Conservation (phyloP, 495 filamentous ascomycete species). For the Trichodelitschia bisporula region DNA sequence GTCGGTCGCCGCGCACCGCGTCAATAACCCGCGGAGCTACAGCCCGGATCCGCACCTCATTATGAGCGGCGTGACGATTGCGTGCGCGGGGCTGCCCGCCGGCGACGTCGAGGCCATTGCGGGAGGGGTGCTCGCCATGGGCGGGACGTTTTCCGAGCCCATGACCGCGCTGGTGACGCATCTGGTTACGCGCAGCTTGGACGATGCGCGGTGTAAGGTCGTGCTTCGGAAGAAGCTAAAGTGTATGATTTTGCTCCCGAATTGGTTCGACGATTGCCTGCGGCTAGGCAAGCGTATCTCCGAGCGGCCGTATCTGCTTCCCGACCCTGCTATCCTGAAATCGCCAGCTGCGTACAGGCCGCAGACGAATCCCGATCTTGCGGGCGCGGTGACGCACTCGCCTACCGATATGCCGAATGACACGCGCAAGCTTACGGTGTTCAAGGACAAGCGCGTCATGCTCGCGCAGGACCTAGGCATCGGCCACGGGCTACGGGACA, state of each 20-base stretch:
- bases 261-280: conserved; percentile 97
- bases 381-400: conserved; percentile 46
- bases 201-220: conserved; percentile 43
- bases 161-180: conserved; percentile 60
- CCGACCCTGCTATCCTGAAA: conserved; percentile 51
- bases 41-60: conserved; percentile 81
- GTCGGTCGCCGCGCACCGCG: conserved; percentile 38
- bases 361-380: conserved; percentile 31
- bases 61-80: conserved; percentile 57
- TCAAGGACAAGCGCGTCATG: conserved; percentile 29
- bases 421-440: conserved; percentile 21
- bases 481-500: conserved; percentile 32
- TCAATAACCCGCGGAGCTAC: conserved; percentile 57
- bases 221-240: conserved; percentile 36
- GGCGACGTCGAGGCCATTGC: conserved; percentile 81
- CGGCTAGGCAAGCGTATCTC: conserved; percentile 71
- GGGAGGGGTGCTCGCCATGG: conserved; percentile 72
- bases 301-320: conserved; percentile 67
- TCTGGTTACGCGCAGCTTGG: conserved; percentile 58
- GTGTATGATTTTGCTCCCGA: conserved; percentile 73
- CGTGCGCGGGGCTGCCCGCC: conserved; percentile 59
- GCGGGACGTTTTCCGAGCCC: conserved; percentile 48
- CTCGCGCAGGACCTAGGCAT: conserved; percentile 45
- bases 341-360: conserved; percentile 11
- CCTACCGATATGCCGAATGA: conserved; percentile 23